A percentile compares a stretch with the other conserved stretches of the same genome.
Evolutionary conservation across 176 grass and related monocot genomes (phyloP).

Genomic region (Pontederia crassipes): DNA sequence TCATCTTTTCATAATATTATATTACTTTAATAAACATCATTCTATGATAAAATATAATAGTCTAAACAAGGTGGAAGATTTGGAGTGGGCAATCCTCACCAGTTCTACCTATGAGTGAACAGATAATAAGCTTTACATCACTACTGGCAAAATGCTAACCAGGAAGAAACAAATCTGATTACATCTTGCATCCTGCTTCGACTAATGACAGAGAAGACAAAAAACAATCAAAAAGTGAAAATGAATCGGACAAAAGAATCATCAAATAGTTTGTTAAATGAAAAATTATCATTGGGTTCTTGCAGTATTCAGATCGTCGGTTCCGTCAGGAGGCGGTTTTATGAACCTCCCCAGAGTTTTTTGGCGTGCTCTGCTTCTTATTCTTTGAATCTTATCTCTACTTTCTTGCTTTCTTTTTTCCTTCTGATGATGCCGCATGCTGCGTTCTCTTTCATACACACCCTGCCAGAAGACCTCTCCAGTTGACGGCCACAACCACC

Average conservation of each 20-base stretch:
- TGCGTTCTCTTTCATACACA: constrained; percentile 78
- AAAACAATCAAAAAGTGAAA: neutral
- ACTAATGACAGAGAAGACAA: neutral
- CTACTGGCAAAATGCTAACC: no score
- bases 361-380: constrained; percentile 69
- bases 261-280: neutral
- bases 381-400: constrained; percentile 83
- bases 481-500: constrained; percentile 84
- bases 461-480: constrained; percentile 91
- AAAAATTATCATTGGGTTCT: constrained; percentile 14
- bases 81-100: no score
- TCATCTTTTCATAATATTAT: no score
- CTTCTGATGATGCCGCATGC: constrained; percentile 69
- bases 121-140: no score
- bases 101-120: no score
- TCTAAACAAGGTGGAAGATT: no score
- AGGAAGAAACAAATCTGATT: no score
- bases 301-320: constrained; percentile 19
- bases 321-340: constrained; percentile 66
- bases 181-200: no score
- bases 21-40: no score
- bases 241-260: neutral
- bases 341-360: constrained; percentile 85
- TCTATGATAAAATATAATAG: no score
- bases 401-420: constrained; percentile 68